Conservation (phyloP, 352 stramenopile species). For the Hyaloperonospora brassicae region DNA sequence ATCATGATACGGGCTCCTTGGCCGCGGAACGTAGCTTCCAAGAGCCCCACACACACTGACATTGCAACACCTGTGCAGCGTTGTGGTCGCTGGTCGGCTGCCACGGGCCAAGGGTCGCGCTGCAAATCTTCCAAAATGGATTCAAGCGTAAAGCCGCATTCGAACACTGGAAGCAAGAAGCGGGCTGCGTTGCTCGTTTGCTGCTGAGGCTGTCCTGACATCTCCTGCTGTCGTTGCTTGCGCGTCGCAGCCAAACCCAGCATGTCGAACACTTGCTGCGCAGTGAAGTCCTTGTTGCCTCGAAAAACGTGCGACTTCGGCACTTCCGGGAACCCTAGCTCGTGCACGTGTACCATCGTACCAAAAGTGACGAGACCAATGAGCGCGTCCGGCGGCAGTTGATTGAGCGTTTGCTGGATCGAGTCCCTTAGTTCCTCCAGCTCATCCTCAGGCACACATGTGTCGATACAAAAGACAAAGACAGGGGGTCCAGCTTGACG, state of each 20-base stretch:
- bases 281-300: conserved; percentile 96
- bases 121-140: conserved; percentile 97
- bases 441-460: conserved; percentile 94
- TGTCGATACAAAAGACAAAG: conserved; percentile 99
- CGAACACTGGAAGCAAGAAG: conserved; percentile 95
- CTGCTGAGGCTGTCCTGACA: conserved; percentile 57
- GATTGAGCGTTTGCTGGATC: conserved; percentile 96
- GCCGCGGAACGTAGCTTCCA: conserved; percentile 93
- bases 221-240: conserved; percentile 38
- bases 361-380: conserved; percentile 99
- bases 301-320: conserved; percentile 98
- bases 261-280: conserved; percentile 94
- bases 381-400: conserved; percentile 94
- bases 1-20: conserved; percentile 96
- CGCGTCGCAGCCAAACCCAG: conserved; percentile 85
- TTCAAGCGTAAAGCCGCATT: conserved; percentile 96
- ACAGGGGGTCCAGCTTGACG: conserved; percentile 90
- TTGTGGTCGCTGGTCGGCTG: conserved; percentile 91
- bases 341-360: conserved; percentile 98
- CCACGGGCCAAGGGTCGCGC: conserved; percentile 96
- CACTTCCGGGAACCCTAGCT: conserved; percentile 94
- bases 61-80: conserved; percentile 96
- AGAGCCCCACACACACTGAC: conserved; percentile 91
- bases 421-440: conserved; percentile 97
- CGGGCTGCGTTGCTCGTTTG: conserved; percentile 79